Conservation (phyloP, 2,329 filamentous ascomycete genomes). For the Plectosphaerella sp. region DNA sequence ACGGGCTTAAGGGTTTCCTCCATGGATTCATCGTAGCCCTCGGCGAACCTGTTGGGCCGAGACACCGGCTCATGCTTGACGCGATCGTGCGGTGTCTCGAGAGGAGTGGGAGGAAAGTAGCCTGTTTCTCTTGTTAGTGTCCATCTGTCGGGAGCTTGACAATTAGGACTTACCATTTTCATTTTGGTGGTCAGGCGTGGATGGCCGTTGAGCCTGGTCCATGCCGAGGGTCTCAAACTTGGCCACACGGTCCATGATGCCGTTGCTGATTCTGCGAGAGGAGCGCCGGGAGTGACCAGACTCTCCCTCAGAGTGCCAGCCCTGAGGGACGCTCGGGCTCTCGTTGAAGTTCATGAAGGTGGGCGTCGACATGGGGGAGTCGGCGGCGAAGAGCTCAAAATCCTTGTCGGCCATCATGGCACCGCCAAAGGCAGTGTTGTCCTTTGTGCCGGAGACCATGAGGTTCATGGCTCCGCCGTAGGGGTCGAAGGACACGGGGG, state of each 20-base stretch:
- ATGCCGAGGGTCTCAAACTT: constrained; percentile 53
- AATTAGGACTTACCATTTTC: constrained; percentile 45
- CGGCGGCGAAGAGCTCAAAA: constrained; percentile 44
- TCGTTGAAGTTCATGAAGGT: constrained; percentile 46
- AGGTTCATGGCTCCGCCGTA: constrained; percentile 45
- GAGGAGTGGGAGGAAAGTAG: constrained; percentile 64
- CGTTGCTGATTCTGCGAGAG: constrained; percentile 53
- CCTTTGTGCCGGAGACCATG: constrained; percentile 18
- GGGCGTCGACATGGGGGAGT: constrained; percentile 43
- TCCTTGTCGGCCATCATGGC: constrained; percentile 39
- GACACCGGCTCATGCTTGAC: constrained; percentile 31
- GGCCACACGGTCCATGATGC: constrained; percentile 54
- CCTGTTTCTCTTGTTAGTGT: constrained; percentile 32
- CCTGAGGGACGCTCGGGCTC: constrained; percentile 32
- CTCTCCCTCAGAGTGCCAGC: constrained; percentile 49
- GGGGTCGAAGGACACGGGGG: constrained; percentile 40
- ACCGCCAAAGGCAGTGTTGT: constrained; percentile 23
- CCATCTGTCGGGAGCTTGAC: too few relatives aligned
- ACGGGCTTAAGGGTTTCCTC: constrained; percentile 61
- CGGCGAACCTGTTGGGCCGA: constrained; percentile 47
- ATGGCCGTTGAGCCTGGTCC: constrained; percentile 45
- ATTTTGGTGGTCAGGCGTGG: constrained; percentile 60
- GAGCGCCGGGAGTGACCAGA: constrained; percentile 24
- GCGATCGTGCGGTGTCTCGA: constrained; percentile 55
- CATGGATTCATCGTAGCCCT: constrained; percentile 61